These are phyloP conservation scores for Leishmania lainsoni DNA, from an alignment of 208 protist species.

Conservation along the genomic window DNA sequence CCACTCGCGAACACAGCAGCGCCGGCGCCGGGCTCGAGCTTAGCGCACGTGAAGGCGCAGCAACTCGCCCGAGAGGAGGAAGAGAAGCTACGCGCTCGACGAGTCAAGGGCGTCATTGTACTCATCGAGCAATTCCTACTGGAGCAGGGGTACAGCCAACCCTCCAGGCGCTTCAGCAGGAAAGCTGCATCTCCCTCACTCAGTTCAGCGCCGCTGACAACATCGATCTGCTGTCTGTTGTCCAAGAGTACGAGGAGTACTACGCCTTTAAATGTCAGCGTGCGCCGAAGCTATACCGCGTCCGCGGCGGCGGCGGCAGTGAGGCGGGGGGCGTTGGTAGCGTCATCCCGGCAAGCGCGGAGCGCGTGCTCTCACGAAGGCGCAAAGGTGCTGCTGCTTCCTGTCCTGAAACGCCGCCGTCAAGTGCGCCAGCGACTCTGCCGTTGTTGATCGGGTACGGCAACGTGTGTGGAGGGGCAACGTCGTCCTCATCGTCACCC, in stretches of 20 bases:
- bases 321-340: conserved; percentile 24
- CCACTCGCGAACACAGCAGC: conserved; percentile 72
- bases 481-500: not conserved
- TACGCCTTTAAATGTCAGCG: conserved; percentile 86
- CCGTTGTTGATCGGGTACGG: conserved; percentile 6
- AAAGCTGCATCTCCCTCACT: conserved; percentile 74
- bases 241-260: conserved; percentile 90
- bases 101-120: conserved; percentile 81
- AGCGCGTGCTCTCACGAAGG: conserved; percentile 44
- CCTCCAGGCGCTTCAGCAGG: conserved; percentile 80
- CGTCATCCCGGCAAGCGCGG: conserved; percentile 37
- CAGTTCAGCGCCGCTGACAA: conserved; percentile 86
- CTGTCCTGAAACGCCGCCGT: not conserved
- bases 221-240: conserved; percentile 82
- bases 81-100: conserved; percentile 65
- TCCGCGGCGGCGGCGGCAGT: conserved; percentile 31
- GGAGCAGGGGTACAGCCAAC: conserved; percentile 83
- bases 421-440: conserved; percentile 10
- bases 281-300: conserved; percentile 83
- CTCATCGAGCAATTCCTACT: conserved; percentile 83
- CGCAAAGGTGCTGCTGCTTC: conserved; percentile 4
- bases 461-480: not conserved
- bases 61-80: conserved; percentile 85
- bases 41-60: conserved; percentile 81
- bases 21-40: conserved; percentile 55